Conservation (phyloP, 805 yeast genomes). For the Kodamaea nitidulidarum region DNA sequence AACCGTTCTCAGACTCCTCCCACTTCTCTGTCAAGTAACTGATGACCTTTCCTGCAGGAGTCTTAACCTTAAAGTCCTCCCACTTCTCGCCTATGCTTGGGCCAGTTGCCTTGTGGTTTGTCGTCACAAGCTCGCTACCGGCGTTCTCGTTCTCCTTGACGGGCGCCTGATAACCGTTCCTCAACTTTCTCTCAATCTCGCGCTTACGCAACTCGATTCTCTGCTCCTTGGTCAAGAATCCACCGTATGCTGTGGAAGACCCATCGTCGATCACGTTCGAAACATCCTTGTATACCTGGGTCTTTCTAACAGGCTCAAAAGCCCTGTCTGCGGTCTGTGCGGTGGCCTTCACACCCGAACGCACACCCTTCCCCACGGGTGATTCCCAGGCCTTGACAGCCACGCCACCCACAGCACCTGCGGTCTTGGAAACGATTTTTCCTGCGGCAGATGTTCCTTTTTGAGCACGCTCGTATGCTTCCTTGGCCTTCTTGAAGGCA, state of each 20-base stretch:
- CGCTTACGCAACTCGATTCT: constrained; percentile 63
- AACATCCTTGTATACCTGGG: constrained; percentile 85
- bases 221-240: constrained; percentile 79
- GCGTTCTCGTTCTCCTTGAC: constrained; percentile 78
- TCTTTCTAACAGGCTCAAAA: constrained; percentile 88
- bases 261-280: constrained; percentile 89
- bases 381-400: constrained; percentile 96
- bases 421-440: constrained; percentile 78
- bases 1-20: constrained; percentile 94
- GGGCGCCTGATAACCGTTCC: constrained; percentile 60
- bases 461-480: constrained; percentile 85
- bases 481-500: constrained; percentile 88
- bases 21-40: constrained; percentile 63
- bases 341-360: constrained; percentile 75
- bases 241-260: constrained; percentile 84
- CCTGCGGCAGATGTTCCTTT: constrained; percentile 63
- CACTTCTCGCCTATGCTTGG: constrained; percentile 63
- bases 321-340: constrained; percentile 86
- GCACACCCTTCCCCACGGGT: constrained; percentile 83
- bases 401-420: constrained; percentile 87
- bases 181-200: constrained; percentile 50
- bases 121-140: constrained; percentile 76
- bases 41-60: constrained; percentile 63
- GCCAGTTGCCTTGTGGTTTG: constrained; percentile 72
- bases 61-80: constrained; percentile 61